Conservation (phyloP, 116 monocot species). For the Trichopus zeylanicus region DNA sequence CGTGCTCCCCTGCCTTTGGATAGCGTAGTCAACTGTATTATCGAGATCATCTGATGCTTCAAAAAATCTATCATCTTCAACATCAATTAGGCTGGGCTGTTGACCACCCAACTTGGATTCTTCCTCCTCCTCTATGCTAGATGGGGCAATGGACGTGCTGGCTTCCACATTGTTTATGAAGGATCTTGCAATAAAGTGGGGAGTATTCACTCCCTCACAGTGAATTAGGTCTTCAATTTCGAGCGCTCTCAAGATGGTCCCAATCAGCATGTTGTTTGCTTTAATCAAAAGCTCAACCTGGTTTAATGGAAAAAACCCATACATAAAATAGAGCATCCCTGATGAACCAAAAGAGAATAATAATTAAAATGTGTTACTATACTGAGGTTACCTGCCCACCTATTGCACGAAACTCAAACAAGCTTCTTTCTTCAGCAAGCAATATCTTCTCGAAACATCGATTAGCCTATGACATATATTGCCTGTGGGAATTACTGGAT, state of each 20-base stretch:
- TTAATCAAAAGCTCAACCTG: slow-evolving; percentile 92
- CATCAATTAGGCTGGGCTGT: slow-evolving; percentile 30
- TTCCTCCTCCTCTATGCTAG: slow-evolving; percentile 3
- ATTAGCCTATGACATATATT: slow-evolving; percentile 34
- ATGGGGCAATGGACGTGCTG: slow-evolving; percentile 5
- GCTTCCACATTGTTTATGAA: slow-evolving; percentile 44
- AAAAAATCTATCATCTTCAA: slow-evolving; percentile 83
- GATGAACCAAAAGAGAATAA: not conserved
- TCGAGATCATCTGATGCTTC: slow-evolving; percentile 76
- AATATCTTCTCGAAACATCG: slow-evolving; percentile 56
- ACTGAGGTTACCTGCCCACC: slow-evolving; percentile 75
- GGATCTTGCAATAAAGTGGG: slow-evolving; percentile 85
- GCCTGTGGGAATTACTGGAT: not conserved
- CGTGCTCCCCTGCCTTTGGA: slow-evolving; percentile 22
- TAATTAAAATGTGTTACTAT: not conserved
- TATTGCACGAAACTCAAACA: slow-evolving; percentile 85
- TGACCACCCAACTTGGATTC: slow-evolving; percentile 10
- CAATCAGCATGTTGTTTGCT: slow-evolving; percentile 67
- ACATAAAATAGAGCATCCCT: not conserved
- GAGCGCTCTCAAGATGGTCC: slow-evolving; percentile 79
- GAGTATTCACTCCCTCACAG: slow-evolving; percentile 11
- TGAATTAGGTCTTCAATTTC: slow-evolving; percentile 83
- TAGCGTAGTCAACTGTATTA: slow-evolving; percentile 30
- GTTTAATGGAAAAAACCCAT: slow-evolving; percentile 2
- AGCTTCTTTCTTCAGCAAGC: slow-evolving; percentile 52